phyloP scores from a whole-genome alignment of 495 filamentous ascomycete genomes.

The Tuber microsphaerosporum region DNA sequence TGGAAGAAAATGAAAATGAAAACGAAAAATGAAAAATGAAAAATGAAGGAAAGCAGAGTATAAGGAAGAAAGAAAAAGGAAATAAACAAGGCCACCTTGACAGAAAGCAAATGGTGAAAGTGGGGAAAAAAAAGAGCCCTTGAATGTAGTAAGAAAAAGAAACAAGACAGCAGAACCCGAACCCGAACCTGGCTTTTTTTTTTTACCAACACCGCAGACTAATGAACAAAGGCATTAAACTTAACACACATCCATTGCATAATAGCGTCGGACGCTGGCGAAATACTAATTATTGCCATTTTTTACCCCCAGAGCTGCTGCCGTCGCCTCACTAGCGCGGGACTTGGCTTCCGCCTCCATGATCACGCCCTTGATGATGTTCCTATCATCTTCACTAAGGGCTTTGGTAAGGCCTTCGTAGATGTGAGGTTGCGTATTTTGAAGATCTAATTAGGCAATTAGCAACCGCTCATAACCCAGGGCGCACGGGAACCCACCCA shows the following conservation, averaged over 20 bases:
- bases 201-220: neutral
- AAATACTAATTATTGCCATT: constrained; percentile 14
- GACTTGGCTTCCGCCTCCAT: constrained; percentile 44
- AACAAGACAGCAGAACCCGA: constrained; percentile 17
- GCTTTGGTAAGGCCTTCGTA: constrained; percentile 73
- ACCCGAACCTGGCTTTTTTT: constrained; percentile 25
- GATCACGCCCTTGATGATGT: constrained; percentile 63
- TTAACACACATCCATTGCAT: neutral
- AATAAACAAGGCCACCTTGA: constrained; percentile 13
- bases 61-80: constrained; percentile 4
- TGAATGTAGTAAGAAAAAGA: constrained; percentile 21
- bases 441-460: constrained; percentile 56
- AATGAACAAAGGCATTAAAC: constrained; percentile 7
- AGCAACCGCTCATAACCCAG: constrained; percentile 16
- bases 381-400: constrained; percentile 72
- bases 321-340: constrained; percentile 33
- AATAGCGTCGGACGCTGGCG: neutral
- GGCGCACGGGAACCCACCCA: constrained; percentile 56
- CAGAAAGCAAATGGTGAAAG: neutral
- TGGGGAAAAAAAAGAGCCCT: neutral
- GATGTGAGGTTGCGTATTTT: constrained; percentile 83
- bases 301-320: constrained; percentile 25
- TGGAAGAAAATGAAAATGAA: neutral
- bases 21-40: neutral
- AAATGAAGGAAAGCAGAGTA: neutral